These are phyloP conservation scores for Colletotrichum gigasporum DNA, from an alignment of 2,329 filamentous ascomycete genomes.

Conservation along the genomic window DNA sequence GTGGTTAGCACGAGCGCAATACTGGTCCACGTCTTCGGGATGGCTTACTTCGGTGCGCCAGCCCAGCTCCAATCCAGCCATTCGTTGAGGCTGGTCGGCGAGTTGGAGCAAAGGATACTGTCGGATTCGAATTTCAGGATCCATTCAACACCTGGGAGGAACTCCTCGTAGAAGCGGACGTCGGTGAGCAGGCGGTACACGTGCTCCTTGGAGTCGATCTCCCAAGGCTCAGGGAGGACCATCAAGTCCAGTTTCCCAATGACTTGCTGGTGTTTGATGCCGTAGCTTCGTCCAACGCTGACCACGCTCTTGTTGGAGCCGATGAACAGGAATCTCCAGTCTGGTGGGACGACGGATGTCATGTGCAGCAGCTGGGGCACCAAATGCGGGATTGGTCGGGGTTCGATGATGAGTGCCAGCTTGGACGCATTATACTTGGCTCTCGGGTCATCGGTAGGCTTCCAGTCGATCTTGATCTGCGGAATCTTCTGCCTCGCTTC, in stretches of 20 bases:
- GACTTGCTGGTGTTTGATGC: conserved; percentile 58
- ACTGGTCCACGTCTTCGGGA: too few species aligned
- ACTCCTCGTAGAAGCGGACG: conserved; percentile 61
- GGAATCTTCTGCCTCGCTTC: conserved; percentile 52
- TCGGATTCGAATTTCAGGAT: conserved; percentile 65
- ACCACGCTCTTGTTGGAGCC: conserved; percentile 58
- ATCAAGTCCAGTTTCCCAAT: conserved; percentile 62
- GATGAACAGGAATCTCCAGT: conserved; percentile 66
- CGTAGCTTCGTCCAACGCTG: conserved; percentile 53
- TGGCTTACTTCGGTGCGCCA: conserved; percentile 56
- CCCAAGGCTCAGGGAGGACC: conserved; percentile 57
- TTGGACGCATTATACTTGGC: conserved; percentile 57
- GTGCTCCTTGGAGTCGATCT: conserved; percentile 56
- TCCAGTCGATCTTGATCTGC: conserved; percentile 51
- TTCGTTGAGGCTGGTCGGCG: conserved; percentile 59
- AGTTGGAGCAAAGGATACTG: conserved; percentile 65
- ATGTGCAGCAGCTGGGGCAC: conserved; percentile 61
- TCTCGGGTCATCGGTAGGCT: conserved; percentile 41
- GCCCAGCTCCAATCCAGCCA: conserved; percentile 66
- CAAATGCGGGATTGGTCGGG: conserved; percentile 56
- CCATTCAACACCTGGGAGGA: conserved; percentile 61
- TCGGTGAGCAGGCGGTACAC: conserved; percentile 60
- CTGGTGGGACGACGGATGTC: conserved; percentile 61
- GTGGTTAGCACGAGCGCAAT: conserved; percentile 1
- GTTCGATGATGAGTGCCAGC: conserved; percentile 62